Evolutionary conservation across 2,329 filamentous ascomycete species (phyloP), one percentile per base, ranked within the genome.

Genomic region (Sporothrix mexicana): DNA sequence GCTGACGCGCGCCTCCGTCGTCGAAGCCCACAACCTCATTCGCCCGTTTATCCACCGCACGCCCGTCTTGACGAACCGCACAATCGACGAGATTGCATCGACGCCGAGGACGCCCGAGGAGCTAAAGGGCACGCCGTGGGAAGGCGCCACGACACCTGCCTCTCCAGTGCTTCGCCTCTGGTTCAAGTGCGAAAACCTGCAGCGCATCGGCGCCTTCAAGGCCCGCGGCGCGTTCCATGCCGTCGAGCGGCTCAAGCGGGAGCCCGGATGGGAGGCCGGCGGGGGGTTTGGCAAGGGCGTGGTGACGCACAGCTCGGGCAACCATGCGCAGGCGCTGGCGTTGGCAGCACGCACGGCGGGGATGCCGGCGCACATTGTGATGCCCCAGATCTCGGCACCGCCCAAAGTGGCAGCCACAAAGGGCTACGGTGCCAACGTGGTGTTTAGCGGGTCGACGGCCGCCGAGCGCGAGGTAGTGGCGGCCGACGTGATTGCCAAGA

Each of bases 101-200:
- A 91, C 88, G 20, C 51, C 68, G 23, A 71, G 53, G 25, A 73
- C 72, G 30, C 49, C 72, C 23, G 70, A 62, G 71, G 70, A 70
- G 59, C 25, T 64, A 45, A 30, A 59, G 59, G 73, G 66, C 13
- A 30, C 71, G 20, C 61, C 61, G 61, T 66, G 41, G 41, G 41
- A 47, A 12, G 61, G 41, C 4, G 47, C 61, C 1, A 25, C 36
- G n/a, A 86, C 90, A 0, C 88, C 30, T 36, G 30, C 92, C 0
- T 83, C 80, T 3, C 94, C 94, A 0, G 88, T 83, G 68, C 83
- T 97, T 53, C 86, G 89, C 13, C 85, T 98, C 70, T 96, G 93
- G 85, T 97, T 98, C 88, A 98, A 98, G 84, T 97, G 94, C 81
- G 95, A 98, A 85, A 98, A 98, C 81, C 85, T 93, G 73, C 96